phyloP scores from a whole-genome alignment of 345 rosid genomes.

The Sisymbrium irio region DNA sequence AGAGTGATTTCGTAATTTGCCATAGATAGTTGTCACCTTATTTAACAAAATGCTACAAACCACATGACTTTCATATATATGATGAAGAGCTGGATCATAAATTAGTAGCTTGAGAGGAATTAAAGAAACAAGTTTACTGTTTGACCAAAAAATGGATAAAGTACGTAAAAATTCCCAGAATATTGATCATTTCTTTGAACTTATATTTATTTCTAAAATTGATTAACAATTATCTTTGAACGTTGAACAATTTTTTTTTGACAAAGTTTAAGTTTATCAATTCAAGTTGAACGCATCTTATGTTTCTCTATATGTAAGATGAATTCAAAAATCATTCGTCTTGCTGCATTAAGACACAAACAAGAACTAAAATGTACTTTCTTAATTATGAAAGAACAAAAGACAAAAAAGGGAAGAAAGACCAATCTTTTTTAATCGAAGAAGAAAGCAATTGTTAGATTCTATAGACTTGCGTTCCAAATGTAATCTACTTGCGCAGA shows the following conservation, averaged over 20 bases:
- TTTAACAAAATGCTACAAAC: neutral
- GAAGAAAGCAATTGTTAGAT: neutral
- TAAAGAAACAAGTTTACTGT: neutral
- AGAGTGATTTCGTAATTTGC: constrained; percentile 12
- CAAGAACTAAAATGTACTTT: constrained; percentile 7
- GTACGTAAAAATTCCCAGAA: too few relatives aligned
- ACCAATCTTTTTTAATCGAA: neutral
- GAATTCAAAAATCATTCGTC: neutral
- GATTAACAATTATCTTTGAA: too few relatives aligned
- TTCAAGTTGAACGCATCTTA: too few relatives aligned
- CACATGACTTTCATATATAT: neutral
- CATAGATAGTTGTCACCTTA: neutral
- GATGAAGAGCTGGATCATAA: neutral
- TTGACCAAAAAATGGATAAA: too few relatives aligned
- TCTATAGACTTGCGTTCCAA: constrained; percentile 3
- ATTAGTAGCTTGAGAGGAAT: neutral
- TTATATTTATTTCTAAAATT: neutral
- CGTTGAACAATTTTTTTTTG: too few relatives aligned
- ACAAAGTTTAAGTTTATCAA: too few relatives aligned
- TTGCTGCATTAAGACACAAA: neutral
- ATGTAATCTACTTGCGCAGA: neutral
- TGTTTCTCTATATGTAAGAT: neutral
- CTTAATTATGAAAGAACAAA: neutral
- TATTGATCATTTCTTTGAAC: neutral
- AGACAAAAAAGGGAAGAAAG: neutral